phyloP scores from a whole-genome alignment of 768 basidiomycete species.

The Pisolithus orientalis region DNA sequence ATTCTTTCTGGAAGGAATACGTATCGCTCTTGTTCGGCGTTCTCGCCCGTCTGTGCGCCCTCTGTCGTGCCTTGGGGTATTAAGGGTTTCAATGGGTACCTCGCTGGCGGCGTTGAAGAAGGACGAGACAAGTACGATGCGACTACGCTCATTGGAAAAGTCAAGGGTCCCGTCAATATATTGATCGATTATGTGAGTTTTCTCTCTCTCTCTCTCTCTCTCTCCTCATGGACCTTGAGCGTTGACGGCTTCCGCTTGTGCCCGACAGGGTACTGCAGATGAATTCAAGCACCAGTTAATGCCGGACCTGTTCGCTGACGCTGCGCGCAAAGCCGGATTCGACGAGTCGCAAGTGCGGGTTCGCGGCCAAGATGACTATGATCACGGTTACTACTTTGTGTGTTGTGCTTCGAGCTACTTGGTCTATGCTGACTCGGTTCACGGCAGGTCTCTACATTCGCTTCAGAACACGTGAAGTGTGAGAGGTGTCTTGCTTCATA shows the following conservation, averaged over 20 bases:
- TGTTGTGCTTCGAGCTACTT: conserved; percentile 16
- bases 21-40: conserved; percentile 86
- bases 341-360: conserved; percentile 74
- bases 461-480: conserved; percentile 87
- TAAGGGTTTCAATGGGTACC: conserved; percentile 86
- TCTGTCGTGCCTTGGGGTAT: conserved; percentile 85
- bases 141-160: conserved; percentile 66
- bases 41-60: conserved; percentile 83
- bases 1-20: conserved; percentile 43
- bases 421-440: neutral
- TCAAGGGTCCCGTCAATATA: conserved; percentile 63
- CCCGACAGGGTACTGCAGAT: conserved; percentile 65
- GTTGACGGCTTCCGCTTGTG: neutral
- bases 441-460: conserved; percentile 80
- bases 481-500: conserved; percentile 21
- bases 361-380: conserved; percentile 76
- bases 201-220: too few species aligned
- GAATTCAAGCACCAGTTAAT: conserved; percentile 84
- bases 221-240: neutral
- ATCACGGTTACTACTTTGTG: conserved; percentile 88
- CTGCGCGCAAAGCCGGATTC: conserved; percentile 67
- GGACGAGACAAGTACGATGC: conserved; percentile 76
- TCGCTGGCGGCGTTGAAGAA: conserved; percentile 70
- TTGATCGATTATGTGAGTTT: conserved; percentile 77
- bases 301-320: conserved; percentile 82